Evolutionary conservation across 108 stramenopile species (phyloP).

Genomic region (Cyclotella sp.): DNA sequence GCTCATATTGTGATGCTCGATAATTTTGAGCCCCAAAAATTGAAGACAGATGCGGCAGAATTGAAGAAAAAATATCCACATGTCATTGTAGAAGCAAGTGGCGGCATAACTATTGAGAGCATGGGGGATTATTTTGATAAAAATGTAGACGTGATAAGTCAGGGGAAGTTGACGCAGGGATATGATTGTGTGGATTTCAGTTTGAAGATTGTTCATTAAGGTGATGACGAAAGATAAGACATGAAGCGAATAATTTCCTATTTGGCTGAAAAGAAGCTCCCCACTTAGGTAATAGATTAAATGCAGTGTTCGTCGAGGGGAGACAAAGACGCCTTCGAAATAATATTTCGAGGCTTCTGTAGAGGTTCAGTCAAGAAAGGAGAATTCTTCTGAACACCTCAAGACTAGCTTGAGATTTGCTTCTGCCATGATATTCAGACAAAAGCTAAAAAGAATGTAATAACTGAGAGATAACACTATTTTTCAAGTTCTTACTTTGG

Average conservation of each 20-base stretch:
- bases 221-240: not conserved
- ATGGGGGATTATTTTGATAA: constrained; percentile 85
- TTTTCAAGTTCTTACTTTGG: too few species aligned
- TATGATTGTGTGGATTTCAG: constrained; percentile 96
- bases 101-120: constrained; percentile 96
- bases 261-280: not conserved
- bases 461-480: too few species aligned
- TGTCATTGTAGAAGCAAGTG: constrained; percentile 96
- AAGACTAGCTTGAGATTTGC: too few species aligned
- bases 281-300: too few species aligned
- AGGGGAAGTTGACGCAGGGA: constrained; percentile 98
- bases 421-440: too few species aligned
- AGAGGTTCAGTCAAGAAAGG: too few species aligned
- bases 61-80: constrained; percentile 91
- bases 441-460: too few species aligned
- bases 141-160: constrained; percentile 95
- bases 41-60: constrained; percentile 78
- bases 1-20: constrained; percentile 98
- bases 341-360: too few species aligned
- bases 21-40: constrained; percentile 88
- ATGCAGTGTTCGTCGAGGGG: too few species aligned
- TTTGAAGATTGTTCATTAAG: constrained; percentile 83
- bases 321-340: too few species aligned
- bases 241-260: not conserved
- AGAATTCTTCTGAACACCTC: too few species aligned